Evolutionary conservation across 2,329 filamentous ascomycete genomes (phyloP), one percentile per base, ranked within the genome.

Genomic region (Monilinia aucupariae): DNA sequence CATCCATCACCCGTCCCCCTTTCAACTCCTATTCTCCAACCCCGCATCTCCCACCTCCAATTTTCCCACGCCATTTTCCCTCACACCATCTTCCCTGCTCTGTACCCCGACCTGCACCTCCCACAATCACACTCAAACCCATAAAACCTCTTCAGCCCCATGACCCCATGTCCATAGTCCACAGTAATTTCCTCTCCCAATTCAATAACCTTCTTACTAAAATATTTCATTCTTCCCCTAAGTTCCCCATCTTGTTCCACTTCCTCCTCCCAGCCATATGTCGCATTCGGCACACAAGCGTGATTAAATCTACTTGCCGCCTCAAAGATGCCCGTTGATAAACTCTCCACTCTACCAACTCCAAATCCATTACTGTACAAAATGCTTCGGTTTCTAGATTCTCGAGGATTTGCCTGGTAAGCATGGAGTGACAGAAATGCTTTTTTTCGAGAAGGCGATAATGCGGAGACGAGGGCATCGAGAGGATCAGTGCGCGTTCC

Each of bases 51-150:
- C 27, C n/a, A 13, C 54, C 27, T 13, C 6, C 10, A 32, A 32
- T 15, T 9, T 45, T 45, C n/a, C 25, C 39, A 13, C 12, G 10
- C 32, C 39, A 1, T 25, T 22, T 2, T 17, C 34, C 13, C n/a
- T n/a, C 8, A 7, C 10, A 5, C 13, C 20, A n/a, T 30, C 25
- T 27, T n/a, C 48, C 13, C 45, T 32, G 3, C 4, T 45, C 30
- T 27, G 27, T 22, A 20, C n/a, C 45, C 25, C 48, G 7, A 3
- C 39, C 32, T 52, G 47, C 61, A 63, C 39, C 61, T 64, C 8
- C 65, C 65, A 66, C 71, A 73, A 22, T 41, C 30, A 63, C 71
- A 72, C 12, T 68, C 70, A 64, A 73, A 72, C 1, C 70, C 70
- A 64, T 71, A 72, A 32, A 64, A 67, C 22, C 45, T 65, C 61